Base-by-base conservation (phyloP, 1,284 basidiomycete species). In the Psilocybe mexicana region DNA sequence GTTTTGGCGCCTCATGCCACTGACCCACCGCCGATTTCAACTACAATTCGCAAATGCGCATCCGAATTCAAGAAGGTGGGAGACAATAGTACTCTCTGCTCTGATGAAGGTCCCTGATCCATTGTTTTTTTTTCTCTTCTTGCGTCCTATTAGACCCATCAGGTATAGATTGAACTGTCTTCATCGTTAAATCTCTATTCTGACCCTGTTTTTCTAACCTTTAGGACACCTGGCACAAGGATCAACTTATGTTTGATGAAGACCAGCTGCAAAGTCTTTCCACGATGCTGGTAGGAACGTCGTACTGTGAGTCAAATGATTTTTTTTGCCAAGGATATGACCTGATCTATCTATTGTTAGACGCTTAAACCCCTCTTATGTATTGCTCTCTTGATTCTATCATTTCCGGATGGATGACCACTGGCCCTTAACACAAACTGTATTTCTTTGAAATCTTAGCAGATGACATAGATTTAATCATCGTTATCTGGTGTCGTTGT, bases 181-280 rank as follows among this genome's bases (percentile, higher is more conserved):
- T 43, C 43, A 61, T 44, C 53, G 35, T 43, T 36, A 5, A 23
- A 42, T 18, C 45, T 56, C 11, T 53, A 47, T 54, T 57, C 42
- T 53, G 42, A 53, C 46, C 54, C 36, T 59, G 49, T 60, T 53
- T 42, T 47, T 55, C 57, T 33, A 60, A 59, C 4, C 30, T 8
- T 57, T 67, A 93, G 90, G 93, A 94, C 70, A 94, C 91, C 52
- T 95, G 93, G 93, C 88, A 92, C 63, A 92, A 92, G 66, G 96
- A 98, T 73, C 91, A 96, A 72, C 82, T 87, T 61, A 83, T 85
- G 59, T 98, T 99, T 73, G 85, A 92, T 65, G 92, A 96, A 71
- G 94, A 96, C 69, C 94, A 96, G 70, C 73, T 95, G 43, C 88
- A 91, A 68, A 89, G 86, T 64, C 81, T 97, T 66, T 92, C 93